These are phyloP conservation scores for Wickerhamomyces kurtzmanii DNA, from an alignment of 805 yeast genomes.

Conservation along the genomic window DNA sequence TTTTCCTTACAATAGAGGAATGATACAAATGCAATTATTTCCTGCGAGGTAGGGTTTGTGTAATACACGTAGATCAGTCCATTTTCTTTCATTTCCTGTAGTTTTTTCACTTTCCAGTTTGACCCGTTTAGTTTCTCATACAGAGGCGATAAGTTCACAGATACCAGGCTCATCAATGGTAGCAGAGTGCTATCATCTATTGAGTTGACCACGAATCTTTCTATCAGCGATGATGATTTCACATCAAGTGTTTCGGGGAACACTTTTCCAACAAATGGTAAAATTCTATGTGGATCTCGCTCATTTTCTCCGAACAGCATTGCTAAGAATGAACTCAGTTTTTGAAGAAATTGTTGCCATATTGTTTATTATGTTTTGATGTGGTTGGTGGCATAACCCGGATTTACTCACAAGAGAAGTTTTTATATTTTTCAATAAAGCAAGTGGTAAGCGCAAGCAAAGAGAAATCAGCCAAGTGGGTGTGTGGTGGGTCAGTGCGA, in stretches of 20 bases:
- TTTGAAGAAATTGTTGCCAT: no score
- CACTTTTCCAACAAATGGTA: not conserved
- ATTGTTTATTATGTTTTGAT: no score
- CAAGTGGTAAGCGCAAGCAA: no score
- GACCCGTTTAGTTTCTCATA: constrained; percentile 18
- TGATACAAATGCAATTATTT: constrained; percentile 33
- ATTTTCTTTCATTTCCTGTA: constrained; percentile 33
- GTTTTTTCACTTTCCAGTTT: constrained; percentile 32
- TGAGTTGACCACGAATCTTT: not conserved
- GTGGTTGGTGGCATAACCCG: no score
- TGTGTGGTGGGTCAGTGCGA: no score
- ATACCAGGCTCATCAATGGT: no score
- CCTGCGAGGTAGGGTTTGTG: constrained; percentile 2
- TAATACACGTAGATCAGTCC: constrained; percentile 36
- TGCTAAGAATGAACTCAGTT: no score
- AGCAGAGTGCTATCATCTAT: not conserved
- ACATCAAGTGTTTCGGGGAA: not conserved
- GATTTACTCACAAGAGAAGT: no score
- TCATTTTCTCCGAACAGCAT: not conserved
- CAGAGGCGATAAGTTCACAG: not conserved
- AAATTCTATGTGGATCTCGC: not conserved
- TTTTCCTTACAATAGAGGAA: constrained; percentile 32
- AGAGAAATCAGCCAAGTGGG: no score
- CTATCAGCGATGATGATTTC: not conserved
- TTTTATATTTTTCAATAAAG: no score